Base-by-base conservation (phyloP, 2,329 filamentous ascomycete genomes). In the Fusarium begoniae region DNA sequence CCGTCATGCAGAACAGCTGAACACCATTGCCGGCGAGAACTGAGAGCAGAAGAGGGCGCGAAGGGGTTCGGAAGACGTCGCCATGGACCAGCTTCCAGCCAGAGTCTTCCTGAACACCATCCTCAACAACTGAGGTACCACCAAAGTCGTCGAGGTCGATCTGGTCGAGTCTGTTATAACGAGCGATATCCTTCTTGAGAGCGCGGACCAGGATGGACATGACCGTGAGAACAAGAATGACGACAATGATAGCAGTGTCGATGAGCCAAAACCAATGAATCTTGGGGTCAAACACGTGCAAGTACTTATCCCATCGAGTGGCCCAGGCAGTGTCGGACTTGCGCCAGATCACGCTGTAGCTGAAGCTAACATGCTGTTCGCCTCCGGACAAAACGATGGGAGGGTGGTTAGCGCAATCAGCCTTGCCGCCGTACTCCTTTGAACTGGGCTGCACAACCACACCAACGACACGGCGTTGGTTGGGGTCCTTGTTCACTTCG, bases 251-350 rank as follows among this genome's bases (percentile, higher is more conserved):
- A 56, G 96, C 94, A 41, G 95, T 98, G 83, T 98, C 98, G 84
- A 98, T 93, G 56, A 99, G 90, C 68, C 95, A 98, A 86, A 98
- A 98, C 96, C 96, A 99, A 83, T 99, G 96, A 78, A 99, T 98
- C 86, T 96, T 97, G 59, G 96, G 95, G 82, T 98, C 95, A 80
- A 95, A 97, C 37, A 99, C 96, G 80, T 98, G 96, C 41, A 99
- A 88, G 81, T 98, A 98, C 84, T 98, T 98, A 87, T 99, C 96
- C 96, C 96, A 99, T 74, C 96, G 90, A 18, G 96, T 99, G 35
- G 96, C 96, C 92, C 97, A 99, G 3, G 93, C 94, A 3, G 95
- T 98, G 2, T 88, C 80, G 2, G 95, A 98, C 75, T 91, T 90
- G 65, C 88, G 89, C 96, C 96, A 99, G 83, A 92, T 93, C 20